Conservation (phyloP, 2,329 filamentous ascomycete genomes). For the Colletotrichum sp. region DNA sequence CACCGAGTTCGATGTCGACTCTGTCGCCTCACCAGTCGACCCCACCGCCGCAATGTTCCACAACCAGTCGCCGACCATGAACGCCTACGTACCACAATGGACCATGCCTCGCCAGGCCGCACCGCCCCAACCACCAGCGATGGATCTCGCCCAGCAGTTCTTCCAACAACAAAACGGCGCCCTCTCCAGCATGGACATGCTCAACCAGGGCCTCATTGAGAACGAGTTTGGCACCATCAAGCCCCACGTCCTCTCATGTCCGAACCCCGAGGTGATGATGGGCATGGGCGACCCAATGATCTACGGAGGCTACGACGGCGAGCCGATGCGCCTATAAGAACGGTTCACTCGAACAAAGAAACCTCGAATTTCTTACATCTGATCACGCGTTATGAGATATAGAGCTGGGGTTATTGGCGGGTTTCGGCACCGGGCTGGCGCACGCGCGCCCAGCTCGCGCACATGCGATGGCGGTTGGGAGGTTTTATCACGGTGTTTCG, state of each 20-base stretch:
- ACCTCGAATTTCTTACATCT: background rate
- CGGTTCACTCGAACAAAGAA: background rate
- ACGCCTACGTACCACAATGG: constrained; percentile 29
- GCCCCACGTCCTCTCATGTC: constrained; percentile 57
- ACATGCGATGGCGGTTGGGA: background rate
- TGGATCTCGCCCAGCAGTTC: constrained; percentile 45
- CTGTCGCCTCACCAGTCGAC: constrained; percentile 37
- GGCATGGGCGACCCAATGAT: constrained; percentile 65
- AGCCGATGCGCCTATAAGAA: constrained; percentile 43
- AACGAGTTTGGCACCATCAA: constrained; percentile 60
- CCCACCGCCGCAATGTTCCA: constrained; percentile 38
- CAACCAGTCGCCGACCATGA: constrained; percentile 36
- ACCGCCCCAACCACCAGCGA: constrained; percentile 30
- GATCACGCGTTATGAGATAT: constrained; percentile 1
- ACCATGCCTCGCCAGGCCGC: constrained; percentile 7
- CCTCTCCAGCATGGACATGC: constrained; percentile 48
- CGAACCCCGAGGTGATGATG: constrained; percentile 61
- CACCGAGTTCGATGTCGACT: constrained; percentile 47
- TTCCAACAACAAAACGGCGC: constrained; percentile 42
- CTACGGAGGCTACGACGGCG: constrained; percentile 55
- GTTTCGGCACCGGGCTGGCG: background rate
- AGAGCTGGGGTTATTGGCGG: background rate
- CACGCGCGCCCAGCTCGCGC: background rate
- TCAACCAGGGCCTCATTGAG: constrained; percentile 56
- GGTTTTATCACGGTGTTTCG: background rate